Evolutionary conservation across 768 basidiomycete genomes (phyloP), one percentile per base, ranked within the genome.

Genomic region (Tylopilus sp.): DNA sequence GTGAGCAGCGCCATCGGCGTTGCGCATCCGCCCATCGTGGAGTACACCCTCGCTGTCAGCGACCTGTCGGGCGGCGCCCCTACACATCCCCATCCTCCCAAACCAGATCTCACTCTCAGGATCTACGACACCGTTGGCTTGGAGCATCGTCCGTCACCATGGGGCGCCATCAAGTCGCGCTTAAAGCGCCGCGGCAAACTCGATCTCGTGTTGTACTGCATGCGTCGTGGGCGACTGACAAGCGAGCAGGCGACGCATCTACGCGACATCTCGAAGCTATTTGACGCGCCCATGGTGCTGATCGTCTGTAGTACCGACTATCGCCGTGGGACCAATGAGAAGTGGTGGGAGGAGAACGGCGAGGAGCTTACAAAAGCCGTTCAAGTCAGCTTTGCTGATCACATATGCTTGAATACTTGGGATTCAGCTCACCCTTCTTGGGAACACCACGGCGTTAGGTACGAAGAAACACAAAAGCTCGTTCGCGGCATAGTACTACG

Each of bases 181-280:
- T 20, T 62, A 48, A 54, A 50, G 48, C 52, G 38, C 31, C 28
- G 40, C 21, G 61, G 59, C 12, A 56, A 53, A 10, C 47, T 25
- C 23, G 21, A 58, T 53, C 60, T 75, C 20, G 65, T 75, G 20
- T 47, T 74, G 23, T 73, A 68, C 47, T 68, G 69, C 57, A 67
- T 75, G 56, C 64, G 69, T 8, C 69, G 64, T 6, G 68, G 72
- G 1, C 58, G 74, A 38, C 56, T 73, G 56, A 67, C 60, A 22
- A 64, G 60, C 33, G 57, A 65, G 4, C 59, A 66, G 31, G 50
- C 53, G 12, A 53, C 60, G 18, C 71, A 75, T 50, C 65, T 71
- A 60, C 53, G 53, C n/a, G 56, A 67, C 11, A 69, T 73, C 53
- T 52, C 39, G 51, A 57, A 40, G 40, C 52, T 53, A 2, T 45